Percentiles rank a stretch among this genome's conserved stretches.
Conservation (phyloP, 2,329 filamentous ascomycete genomes). For the Penicillium brasilianum region DNA sequence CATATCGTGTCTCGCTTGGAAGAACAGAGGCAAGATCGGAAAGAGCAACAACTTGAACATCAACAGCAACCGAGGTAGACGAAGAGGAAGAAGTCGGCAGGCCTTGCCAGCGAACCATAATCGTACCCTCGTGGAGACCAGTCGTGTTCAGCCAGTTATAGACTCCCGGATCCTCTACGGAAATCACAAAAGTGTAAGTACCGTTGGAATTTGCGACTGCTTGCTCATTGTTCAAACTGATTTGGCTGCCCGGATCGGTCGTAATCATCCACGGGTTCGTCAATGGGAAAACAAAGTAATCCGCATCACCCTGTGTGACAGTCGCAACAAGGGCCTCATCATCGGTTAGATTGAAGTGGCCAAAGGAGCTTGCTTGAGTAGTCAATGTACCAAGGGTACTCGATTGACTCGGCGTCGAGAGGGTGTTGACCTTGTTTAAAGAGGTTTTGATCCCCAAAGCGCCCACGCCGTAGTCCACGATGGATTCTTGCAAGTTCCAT, state of each 20-base stretch:
- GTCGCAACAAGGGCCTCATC: slow-evolving; percentile 18
- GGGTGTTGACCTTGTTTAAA: slow-evolving; percentile 15
- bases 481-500: slow-evolving; percentile 18
- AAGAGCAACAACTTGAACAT: slow-evolving; percentile 5
- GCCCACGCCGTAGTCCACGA: slow-evolving; percentile 17
- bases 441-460: slow-evolving; percentile 17
- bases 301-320: slow-evolving; percentile 9
- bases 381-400: slow-evolving; percentile 20
- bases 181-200: slow-evolving; percentile 19
- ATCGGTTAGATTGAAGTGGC: slow-evolving; percentile 14
- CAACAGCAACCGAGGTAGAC: slow-evolving; percentile 2
- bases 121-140: slow-evolving; percentile 11
- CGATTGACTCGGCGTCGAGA: slow-evolving; percentile 14
- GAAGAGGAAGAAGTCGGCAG: slow-evolving; percentile 1
- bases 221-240: slow-evolving; percentile 18
- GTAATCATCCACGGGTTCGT: slow-evolving; percentile 20
- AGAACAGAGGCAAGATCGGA: slow-evolving; percentile 10
- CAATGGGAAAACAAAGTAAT: slow-evolving; percentile 20
- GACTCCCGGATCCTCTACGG: slow-evolving; percentile 14
- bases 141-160: slow-evolving; percentile 24
- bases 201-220: slow-evolving; percentile 14
- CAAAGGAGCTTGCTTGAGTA: slow-evolving; percentile 19
- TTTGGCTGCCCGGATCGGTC: slow-evolving; percentile 6
- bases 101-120: slow-evolving; percentile 22
- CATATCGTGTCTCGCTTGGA: slow-evolving; percentile 9